Percentiles rank a stretch among this genome's conserved stretches.
phyloP scores from a whole-genome alignment of 225 moss, liverwort and hornwort genomes.

The Lunularia cruciata region DNA sequence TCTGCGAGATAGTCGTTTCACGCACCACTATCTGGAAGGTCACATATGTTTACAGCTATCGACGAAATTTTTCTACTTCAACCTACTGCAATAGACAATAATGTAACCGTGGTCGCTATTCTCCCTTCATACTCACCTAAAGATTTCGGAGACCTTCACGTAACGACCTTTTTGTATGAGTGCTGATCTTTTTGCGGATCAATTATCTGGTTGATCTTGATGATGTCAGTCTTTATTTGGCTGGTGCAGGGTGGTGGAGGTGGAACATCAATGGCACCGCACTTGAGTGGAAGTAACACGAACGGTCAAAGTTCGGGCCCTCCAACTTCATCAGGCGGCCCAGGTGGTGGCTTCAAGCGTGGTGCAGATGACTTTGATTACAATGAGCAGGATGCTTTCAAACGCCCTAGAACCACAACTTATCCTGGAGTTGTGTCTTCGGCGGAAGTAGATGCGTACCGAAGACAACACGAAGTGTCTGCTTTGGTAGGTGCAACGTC shows the following conservation, averaged over 20 bases:
- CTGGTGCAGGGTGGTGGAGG: constrained; percentile 3
- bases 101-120: too few species aligned
- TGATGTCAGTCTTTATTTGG: background rate
- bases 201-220: background rate
- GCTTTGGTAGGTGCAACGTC: constrained; percentile 67
- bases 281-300: constrained; percentile 28
- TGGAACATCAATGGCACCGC: constrained; percentile 35
- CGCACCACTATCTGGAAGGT: too few species aligned
- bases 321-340: constrained; percentile 46
- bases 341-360: constrained; percentile 58
- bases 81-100: too few species aligned
- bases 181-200: too few species aligned
- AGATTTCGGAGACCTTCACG: too few species aligned
- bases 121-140: too few species aligned
- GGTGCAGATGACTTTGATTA: constrained; percentile 48
- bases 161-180: too few species aligned
- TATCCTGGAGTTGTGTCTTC: constrained; percentile 55
- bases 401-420: constrained; percentile 72
- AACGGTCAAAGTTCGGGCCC: constrained; percentile 54
- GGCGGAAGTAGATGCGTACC: constrained; percentile 79
- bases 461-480: constrained; percentile 89
- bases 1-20: too few species aligned
- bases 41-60: too few species aligned
- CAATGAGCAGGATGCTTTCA: constrained; percentile 62
- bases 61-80: too few species aligned